Base-by-base conservation (phyloP, 2,329 filamentous ascomycete species). In the Aspergillus tubingensis region DNA sequence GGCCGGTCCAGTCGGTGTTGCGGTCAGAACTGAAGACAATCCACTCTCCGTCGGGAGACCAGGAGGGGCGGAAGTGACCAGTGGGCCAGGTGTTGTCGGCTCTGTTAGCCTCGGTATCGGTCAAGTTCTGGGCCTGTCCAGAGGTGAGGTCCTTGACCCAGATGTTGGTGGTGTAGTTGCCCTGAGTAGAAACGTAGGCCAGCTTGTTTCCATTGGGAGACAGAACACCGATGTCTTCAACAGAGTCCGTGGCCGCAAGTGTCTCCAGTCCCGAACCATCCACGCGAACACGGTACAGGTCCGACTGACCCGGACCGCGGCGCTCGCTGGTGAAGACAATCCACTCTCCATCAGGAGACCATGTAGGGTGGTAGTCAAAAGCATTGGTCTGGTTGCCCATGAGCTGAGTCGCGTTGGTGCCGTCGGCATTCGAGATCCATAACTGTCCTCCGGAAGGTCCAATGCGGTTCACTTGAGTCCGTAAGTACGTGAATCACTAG, bases 41-140 rank as follows among this genome's bases (percentile, higher is more conserved):
- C 75, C 75, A 79, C 57, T 78, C 58, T 19, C 79, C 77, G 43
- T 79, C 71, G 0, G 79, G 77, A 0, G 76, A 79, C 77, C 77
- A 80, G 5, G 66, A 62, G 0, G 79, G 78, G 2, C 73, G 70
- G 62, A 78, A 80, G 62, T 76, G 69, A 5, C 77, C 74, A 38
- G 74, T 69, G 15, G 76, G 74, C 11, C 63, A 55, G n/a, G 69
- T 67, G 1, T 65, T 64, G 4, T 64, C 66, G 6, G 50, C 59
- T 2, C 58, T 41, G 8, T 52, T 57, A 0, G 67, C 68, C 3
- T 64, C 59, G 0, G 70, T 76, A 60, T 78, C 74, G 25, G 77
- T 80, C 21, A 81, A 59, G 47, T 79, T 80, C 58, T 53, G 65
- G 38, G 58, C 52, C 13, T 50, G 13, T 5, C 75, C 74, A 0